A percentile compares a stretch with the other conserved stretches of the same genome.
Conservation (phyloP, 2,329 filamentous ascomycete species). For the Colletotrichum sp. region DNA sequence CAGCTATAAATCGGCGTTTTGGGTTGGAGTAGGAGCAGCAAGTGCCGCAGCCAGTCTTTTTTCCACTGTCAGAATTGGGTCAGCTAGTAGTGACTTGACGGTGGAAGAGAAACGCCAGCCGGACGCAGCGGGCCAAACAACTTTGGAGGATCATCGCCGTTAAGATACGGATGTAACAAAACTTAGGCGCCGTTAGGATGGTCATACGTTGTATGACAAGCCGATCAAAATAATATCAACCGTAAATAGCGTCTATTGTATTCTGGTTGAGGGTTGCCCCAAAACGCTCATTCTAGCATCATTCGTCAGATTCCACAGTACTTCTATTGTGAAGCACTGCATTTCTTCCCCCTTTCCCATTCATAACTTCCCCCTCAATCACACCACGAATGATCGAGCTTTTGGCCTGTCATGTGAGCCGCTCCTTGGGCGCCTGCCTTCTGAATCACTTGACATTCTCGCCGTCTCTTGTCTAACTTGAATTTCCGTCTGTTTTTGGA, state of each 20-base stretch:
- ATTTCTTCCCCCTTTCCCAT: not conserved
- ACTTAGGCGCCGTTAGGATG: too few species aligned
- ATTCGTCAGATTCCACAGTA: too few species aligned
- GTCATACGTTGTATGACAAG: too few species aligned
- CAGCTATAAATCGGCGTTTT: constrained; percentile 71
- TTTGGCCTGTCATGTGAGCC: not conserved
- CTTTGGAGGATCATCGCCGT: too few species aligned
- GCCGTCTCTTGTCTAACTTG: not conserved
- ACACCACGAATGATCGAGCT: not conserved
- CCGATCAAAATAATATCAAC: too few species aligned
- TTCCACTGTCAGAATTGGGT: not conserved
- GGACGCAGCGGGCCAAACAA: not conserved
- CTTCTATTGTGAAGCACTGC: too few species aligned
- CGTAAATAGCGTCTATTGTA: too few species aligned
- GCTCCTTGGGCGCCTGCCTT: not conserved
- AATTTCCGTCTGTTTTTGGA: not conserved
- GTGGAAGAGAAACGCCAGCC: not conserved
- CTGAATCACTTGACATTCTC: not conserved
- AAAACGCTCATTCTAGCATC: too few species aligned
- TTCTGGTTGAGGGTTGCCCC: too few species aligned
- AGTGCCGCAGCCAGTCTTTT: constrained; percentile 37
- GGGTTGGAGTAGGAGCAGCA: constrained; percentile 66
- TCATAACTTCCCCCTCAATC: not conserved
- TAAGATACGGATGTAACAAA: too few species aligned
- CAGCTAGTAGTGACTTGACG: not conserved